Base-by-base conservation (phyloP, 2,329 filamentous ascomycete species). In the Aureobasidium musti region DNA sequence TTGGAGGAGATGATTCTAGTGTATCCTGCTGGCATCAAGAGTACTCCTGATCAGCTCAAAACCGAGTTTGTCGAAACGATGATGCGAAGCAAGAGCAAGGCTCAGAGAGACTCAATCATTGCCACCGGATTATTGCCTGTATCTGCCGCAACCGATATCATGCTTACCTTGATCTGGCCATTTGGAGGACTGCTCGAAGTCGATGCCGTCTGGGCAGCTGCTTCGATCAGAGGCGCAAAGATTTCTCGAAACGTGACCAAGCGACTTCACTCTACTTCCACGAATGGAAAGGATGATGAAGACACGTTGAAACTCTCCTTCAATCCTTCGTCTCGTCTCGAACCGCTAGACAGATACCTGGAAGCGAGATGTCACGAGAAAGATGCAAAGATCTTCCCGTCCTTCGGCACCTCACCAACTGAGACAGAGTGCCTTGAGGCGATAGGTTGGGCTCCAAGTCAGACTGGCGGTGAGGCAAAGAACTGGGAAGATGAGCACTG, bases 401-500 rank as follows among this genome's bases (percentile, higher is more conserved):
- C 68, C 14, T 70, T 70, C 26, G 72, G 71, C 10, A 68, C 73
- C 11, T 68, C 73, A 4, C 77, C 77, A 1, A 77, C 75, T 1
- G 79, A 81, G 68, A 76, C 70, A 10, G 74, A 79, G 14, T 75
- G 80, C 5, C 69, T 82, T 19, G 73, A 79, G 37, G 78, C 79
- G 0, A 79, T 82, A 50, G 80, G 79, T 0, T 82, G 80, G 79
- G 71, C 70, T 5, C 78, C 79, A 2, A 77, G 72, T 61, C 70
- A 73, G 37, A 71, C 73, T n/a, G 71, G 68, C 49, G 74, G 69
- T 7, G 71, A 60, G 69, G 75, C 70, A 45, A 74, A 67, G 70
- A 80, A 77, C 63, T 81, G 73, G 78, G 79, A 81, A 68, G 79
- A 82, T 65, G 79, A 81, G 71, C 72, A 76, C 68, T 82, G 79